These are phyloP conservation scores for Gleditsia sinensis DNA, from an alignment of 306 rosid species.

Conservation along the genomic window DNA sequence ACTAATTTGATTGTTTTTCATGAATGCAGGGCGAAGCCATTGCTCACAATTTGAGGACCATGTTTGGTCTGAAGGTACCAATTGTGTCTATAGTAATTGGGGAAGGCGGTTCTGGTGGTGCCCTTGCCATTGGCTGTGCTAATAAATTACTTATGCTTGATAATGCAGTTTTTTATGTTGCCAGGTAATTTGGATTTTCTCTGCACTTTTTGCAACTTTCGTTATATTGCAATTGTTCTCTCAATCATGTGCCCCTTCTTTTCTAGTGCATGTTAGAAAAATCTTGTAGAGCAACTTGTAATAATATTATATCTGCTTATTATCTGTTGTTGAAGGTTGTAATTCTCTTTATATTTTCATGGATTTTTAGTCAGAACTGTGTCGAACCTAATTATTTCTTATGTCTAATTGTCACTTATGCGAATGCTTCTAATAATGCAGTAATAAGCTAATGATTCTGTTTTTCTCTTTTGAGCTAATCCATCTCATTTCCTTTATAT, in stretches of 20 bases:
- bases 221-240: neutral
- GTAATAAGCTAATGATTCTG: neutral
- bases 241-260: neutral
- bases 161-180: conserved; percentile 76
- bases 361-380: neutral
- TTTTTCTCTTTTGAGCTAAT: neutral
- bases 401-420: neutral
- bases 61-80: conserved; percentile 80
- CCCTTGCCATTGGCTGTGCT: conserved; percentile 78
- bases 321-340: neutral
- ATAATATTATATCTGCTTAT: neutral
- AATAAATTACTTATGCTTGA: conserved; percentile 77
- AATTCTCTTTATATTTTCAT: neutral
- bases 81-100: conserved; percentile 71
- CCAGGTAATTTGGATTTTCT: conserved; percentile 52
- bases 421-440: neutral
- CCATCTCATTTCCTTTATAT: neutral
- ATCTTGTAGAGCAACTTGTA: neutral
- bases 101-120: conserved; percentile 88
- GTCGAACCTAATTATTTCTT: neutral
- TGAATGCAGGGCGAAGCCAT: conserved; percentile 73
- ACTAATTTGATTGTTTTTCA: conserved; percentile 16
- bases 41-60: conserved; percentile 69
- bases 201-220: neutral
- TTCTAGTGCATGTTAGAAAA: conserved; percentile 2